These are phyloP conservation scores for Saitoella complicata DNA, from an alignment of 805 yeast genomes.

Conservation along the genomic window DNA sequence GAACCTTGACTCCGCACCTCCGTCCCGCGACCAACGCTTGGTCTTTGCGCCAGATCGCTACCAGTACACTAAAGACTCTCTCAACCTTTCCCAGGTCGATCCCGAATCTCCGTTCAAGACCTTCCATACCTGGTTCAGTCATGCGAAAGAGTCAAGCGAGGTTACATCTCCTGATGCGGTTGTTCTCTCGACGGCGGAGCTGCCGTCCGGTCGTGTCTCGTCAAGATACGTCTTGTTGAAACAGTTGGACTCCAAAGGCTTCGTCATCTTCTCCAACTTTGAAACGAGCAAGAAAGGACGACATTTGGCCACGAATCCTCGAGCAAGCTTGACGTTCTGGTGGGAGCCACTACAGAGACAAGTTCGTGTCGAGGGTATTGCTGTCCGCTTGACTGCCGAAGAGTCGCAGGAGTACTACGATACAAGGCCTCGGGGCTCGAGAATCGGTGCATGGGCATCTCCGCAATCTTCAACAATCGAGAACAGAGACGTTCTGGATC, in stretches of 20 bases:
- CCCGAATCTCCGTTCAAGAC: constrained; percentile 49
- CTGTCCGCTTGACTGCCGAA: constrained; percentile 57
- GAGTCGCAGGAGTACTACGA: constrained; percentile 63
- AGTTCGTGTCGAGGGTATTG: constrained; percentile 77
- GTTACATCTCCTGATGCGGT: constrained; percentile 57
- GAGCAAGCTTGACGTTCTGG: constrained; percentile 73
- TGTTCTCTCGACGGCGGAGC: constrained; percentile 74
- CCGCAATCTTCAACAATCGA: constrained; percentile 59
- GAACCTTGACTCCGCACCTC: not conserved
- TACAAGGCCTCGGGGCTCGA: constrained; percentile 83
- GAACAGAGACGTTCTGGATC: constrained; percentile 48
- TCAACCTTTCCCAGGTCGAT: constrained; percentile 38
- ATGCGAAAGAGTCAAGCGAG: constrained; percentile 43
- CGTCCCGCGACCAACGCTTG: constrained; percentile 3
- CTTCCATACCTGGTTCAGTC: constrained; percentile 72
- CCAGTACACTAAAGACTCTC: constrained; percentile 58
- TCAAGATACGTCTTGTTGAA: constrained; percentile 74
- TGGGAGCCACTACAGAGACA: constrained; percentile 88
- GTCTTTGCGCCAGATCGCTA: constrained; percentile 67
- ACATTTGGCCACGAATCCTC: constrained; percentile 56
- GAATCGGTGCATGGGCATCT: constrained; percentile 93
- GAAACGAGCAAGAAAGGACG: constrained; percentile 63
- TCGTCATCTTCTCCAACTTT: constrained; percentile 85
- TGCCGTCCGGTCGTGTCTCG: constrained; percentile 84
- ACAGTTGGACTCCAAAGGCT: constrained; percentile 66